phyloP scores from a whole-genome alignment of 83 land plant species.

The Picea abies region DNA sequence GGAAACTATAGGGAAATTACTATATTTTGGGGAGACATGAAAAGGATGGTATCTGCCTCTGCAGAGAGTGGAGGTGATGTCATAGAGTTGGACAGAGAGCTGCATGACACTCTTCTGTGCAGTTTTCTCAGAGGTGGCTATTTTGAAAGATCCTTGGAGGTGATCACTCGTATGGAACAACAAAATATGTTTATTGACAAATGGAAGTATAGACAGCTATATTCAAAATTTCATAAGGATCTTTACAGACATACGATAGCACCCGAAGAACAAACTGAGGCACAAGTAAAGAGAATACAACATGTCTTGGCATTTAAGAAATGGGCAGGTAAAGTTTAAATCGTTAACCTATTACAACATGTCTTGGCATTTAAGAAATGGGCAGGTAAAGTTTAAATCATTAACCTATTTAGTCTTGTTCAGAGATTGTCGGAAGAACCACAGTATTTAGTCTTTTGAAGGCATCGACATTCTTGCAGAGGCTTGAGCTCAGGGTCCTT shows the following conservation, averaged over 20 bases:
- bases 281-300: slow-evolving; percentile 48
- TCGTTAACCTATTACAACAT: too few relatives aligned
- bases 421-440: too few relatives aligned
- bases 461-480: too few relatives aligned
- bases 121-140: slow-evolving; percentile 69
- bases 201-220: slow-evolving; percentile 56
- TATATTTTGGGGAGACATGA: slow-evolving; percentile 65
- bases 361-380: slow-evolving; percentile 64
- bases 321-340: slow-evolving; percentile 50
- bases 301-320: slow-evolving; percentile 58
- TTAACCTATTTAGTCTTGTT: too few relatives aligned
- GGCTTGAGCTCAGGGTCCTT: too few relatives aligned
- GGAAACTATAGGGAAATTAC: slow-evolving; percentile 50
- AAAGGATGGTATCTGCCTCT: slow-evolving; percentile 24
- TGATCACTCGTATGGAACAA: slow-evolving; percentile 59
- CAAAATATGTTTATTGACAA: slow-evolving; percentile 63
- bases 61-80: neutral
- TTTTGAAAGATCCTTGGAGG: slow-evolving; percentile 59
- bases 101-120: slow-evolving; percentile 62
- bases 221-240: slow-evolving; percentile 57
- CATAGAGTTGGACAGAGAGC: slow-evolving; percentile 70
- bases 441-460: too few relatives aligned
- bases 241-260: slow-evolving; percentile 47
- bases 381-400: slow-evolving; percentile 37
- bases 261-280: slow-evolving; percentile 51